phyloP scores from a whole-genome alignment of 805 yeast genomes.

The Hanseniaspora valbyensis region DNA sequence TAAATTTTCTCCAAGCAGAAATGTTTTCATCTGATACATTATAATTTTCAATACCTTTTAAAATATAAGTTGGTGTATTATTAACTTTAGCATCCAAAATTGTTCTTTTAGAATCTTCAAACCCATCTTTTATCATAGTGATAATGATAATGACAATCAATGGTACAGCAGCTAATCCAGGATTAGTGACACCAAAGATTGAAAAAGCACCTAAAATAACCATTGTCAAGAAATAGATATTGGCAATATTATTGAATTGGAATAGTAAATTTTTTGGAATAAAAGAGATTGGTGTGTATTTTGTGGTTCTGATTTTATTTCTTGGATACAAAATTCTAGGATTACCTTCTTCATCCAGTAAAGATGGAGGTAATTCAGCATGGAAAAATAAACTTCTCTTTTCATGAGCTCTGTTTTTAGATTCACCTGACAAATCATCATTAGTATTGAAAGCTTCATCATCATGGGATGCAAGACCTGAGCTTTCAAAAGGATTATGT shows the following conservation, averaged over 20 bases:
- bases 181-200: slow-evolving; percentile 72
- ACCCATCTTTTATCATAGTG: slow-evolving; percentile 69
- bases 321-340: slow-evolving; percentile 59
- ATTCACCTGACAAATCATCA: slow-evolving; percentile 25
- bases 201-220: slow-evolving; percentile 68
- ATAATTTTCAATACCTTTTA: slow-evolving; percentile 43
- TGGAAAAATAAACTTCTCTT: slow-evolving; percentile 49
- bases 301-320: slow-evolving; percentile 89
- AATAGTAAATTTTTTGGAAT: slow-evolving; percentile 69
- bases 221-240: slow-evolving; percentile 69
- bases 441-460: slow-evolving; percentile 20
- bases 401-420: slow-evolving; percentile 32
- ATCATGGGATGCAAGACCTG: slow-evolving; percentile 18
- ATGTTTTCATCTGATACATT: slow-evolving; percentile 56
- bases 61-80: slow-evolving; percentile 59
- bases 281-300: slow-evolving; percentile 82
- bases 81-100: slow-evolving; percentile 62
- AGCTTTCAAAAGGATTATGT: slow-evolving; percentile 28
- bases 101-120: slow-evolving; percentile 71
- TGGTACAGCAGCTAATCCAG: slow-evolving; percentile 66
- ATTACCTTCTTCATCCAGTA: slow-evolving; percentile 48
- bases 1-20: slow-evolving; percentile 58
- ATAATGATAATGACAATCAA: slow-evolving; percentile 63
- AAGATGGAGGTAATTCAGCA: slow-evolving; percentile 45
- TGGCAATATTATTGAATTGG: slow-evolving; percentile 85